Evolutionary conservation across 306 rosid species (phyloP).

Genomic region (Pyrus betulifolia): DNA sequence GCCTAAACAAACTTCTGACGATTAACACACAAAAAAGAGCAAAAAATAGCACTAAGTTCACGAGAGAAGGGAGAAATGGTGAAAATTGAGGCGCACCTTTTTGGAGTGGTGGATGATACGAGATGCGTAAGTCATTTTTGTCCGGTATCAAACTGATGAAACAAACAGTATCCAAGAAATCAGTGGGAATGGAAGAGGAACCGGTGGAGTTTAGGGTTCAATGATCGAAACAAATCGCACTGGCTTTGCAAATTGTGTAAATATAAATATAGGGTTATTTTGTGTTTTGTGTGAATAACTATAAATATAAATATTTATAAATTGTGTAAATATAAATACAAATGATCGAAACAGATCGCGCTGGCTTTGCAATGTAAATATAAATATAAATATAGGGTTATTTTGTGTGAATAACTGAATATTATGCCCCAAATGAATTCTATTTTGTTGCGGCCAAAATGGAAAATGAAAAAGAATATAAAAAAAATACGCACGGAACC

Average conservation of each 20-base stretch:
- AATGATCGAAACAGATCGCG: background rate
- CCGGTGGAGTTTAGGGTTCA: background rate
- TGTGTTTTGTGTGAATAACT: background rate
- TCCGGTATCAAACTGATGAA: background rate
- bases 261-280: no score
- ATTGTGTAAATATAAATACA: background rate
- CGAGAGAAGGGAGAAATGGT: background rate
- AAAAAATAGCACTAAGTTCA: background rate
- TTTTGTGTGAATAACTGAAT: background rate
- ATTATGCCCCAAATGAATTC: no score
- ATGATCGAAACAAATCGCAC: background rate
- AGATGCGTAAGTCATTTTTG: conserved; percentile 54
- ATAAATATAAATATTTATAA: background rate
- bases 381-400: no score
- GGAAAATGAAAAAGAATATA: background rate
- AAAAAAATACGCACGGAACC: background rate
- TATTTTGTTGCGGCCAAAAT: no score
- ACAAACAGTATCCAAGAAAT: background rate
- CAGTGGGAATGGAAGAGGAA: background rate
- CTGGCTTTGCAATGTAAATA: background rate
- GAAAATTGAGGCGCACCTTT: conserved; percentile 36
- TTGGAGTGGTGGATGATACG: conserved; percentile 66
- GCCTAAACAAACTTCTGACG: background rate
- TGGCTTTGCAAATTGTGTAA: background rate
- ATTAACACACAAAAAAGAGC: background rate